Evolutionary conservation across 164 flowering plant species (phyloP).

Genomic region (Tetrastigma voinierianum): DNA sequence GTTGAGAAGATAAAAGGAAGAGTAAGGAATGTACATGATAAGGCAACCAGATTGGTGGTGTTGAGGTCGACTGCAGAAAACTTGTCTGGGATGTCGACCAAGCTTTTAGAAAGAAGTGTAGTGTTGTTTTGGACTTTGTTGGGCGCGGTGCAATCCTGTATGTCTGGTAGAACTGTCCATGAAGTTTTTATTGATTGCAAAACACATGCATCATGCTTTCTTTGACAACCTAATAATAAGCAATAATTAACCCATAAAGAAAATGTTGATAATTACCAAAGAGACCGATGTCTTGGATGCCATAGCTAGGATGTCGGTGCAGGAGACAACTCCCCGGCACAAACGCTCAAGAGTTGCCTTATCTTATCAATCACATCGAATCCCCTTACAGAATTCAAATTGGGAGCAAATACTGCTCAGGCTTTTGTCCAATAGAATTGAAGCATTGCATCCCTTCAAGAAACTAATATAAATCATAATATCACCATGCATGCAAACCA

Average conservation of each 20-base stretch:
- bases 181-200: slow-evolving; percentile 36
- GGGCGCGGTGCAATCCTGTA: slow-evolving; percentile 2
- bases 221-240: background rate
- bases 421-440: slow-evolving; percentile 18
- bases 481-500: too few relatives aligned
- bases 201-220: background rate
- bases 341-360: slow-evolving; percentile 18
- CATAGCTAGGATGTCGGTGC: slow-evolving; percentile 28
- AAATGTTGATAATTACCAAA: slow-evolving; percentile 8
- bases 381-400: slow-evolving; percentile 15
- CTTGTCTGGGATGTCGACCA: background rate
- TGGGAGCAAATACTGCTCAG: slow-evolving; percentile 17
- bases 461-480: too few relatives aligned
- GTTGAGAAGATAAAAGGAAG: background rate
- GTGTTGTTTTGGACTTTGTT: slow-evolving; percentile 1
- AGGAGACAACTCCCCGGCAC: slow-evolving; percentile 24
- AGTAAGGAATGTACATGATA: slow-evolving; percentile 21
- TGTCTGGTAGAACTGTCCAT: slow-evolving; percentile 18
- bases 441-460: slow-evolving; percentile 26
- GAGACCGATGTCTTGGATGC: slow-evolving; percentile 19
- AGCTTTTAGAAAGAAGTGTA: background rate
- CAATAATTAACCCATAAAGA: too few relatives aligned
- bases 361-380: slow-evolving; percentile 22
- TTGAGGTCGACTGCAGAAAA: background rate
- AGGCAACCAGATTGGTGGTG: slow-evolving; percentile 26